These are phyloP conservation scores for Biscogniauxia marginata DNA, from an alignment of 2,329 filamentous ascomycete species.

Conservation along the genomic window DNA sequence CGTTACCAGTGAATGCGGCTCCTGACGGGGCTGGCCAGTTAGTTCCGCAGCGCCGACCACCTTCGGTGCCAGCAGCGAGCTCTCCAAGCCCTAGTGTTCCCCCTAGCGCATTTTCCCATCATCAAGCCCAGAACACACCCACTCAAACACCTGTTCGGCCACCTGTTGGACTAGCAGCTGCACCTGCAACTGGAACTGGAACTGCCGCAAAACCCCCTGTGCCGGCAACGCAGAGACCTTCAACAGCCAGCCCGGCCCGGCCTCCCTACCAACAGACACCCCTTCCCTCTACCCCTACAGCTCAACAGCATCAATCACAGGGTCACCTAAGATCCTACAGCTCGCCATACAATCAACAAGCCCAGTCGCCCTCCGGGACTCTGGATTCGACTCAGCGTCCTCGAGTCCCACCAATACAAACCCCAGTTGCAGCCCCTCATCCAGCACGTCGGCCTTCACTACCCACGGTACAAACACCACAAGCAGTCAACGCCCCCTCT, in stretches of 20 bases:
- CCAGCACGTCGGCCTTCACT: conserved; percentile 16
- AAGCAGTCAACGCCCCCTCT: conserved; percentile 16
- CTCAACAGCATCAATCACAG: conserved; percentile 21
- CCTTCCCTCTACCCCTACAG: conserved; percentile 22
- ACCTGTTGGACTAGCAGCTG: conserved; percentile 17
- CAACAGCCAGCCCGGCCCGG: conserved; percentile 17
- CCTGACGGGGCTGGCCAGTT: conserved; percentile 31
- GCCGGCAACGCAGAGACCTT: conserved; percentile 22
- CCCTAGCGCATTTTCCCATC: conserved; percentile 17
- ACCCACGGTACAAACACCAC: conserved; percentile 25
- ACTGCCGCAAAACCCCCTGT: conserved; percentile 18
- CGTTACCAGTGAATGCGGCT: conserved; percentile 29
- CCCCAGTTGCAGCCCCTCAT: conserved; percentile 20
- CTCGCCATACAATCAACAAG: conserved; percentile 29
- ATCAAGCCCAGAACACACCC: conserved; percentile 16
- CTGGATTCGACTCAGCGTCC: conserved; percentile 21
- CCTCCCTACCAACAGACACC: conserved; percentile 21
- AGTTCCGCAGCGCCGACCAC: conserved; percentile 33
- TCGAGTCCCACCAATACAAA: conserved; percentile 19
- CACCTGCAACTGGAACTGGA: conserved; percentile 14
- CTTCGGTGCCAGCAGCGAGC: conserved; percentile 23
- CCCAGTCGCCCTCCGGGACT: conserved; percentile 17
- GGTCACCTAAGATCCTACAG: conserved; percentile 18
- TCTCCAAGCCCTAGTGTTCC: conserved; percentile 28
- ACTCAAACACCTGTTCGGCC: conserved; percentile 26